Evolutionary conservation across 2,329 filamentous ascomycete species (phyloP).

Genomic region (Aureobasidium sp.): DNA sequence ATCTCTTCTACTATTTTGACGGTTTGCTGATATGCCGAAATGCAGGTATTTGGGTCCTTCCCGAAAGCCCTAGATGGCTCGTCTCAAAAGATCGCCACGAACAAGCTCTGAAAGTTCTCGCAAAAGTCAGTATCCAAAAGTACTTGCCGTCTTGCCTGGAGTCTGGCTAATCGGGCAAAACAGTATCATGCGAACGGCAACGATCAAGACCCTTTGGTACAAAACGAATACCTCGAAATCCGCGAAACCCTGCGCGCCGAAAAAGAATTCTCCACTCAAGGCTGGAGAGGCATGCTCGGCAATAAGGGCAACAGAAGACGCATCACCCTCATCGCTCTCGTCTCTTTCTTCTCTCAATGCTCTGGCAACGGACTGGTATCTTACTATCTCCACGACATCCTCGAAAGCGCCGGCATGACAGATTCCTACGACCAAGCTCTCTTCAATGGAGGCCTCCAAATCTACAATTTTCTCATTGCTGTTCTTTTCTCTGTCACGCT

Average conservation of each 20-base stretch:
- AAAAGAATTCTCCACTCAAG: constrained; percentile 29
- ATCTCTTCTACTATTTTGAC: constrained; percentile 30
- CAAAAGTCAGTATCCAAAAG: constrained; percentile 30
- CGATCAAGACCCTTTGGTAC: constrained; percentile 51
- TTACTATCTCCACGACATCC: constrained; percentile 28
- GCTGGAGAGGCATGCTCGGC: neutral
- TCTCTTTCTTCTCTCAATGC: constrained; percentile 51
- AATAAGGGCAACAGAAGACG: constrained; percentile 45
- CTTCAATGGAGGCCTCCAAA: constrained; percentile 48
- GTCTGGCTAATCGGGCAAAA: neutral
- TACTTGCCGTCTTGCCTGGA: neutral
- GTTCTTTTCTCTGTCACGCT: constrained; percentile 32
- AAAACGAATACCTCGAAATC: constrained; percentile 61
- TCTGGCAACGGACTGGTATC: constrained; percentile 45
- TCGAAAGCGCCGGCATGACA: constrained; percentile 27
- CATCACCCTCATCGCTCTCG: constrained; percentile 42
- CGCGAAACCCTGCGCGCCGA: constrained; percentile 56
- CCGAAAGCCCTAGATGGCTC: constrained; percentile 61
- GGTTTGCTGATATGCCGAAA: neutral
- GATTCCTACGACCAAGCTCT: constrained; percentile 28
- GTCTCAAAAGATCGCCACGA: constrained; percentile 57
- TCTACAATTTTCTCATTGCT: constrained; percentile 54
- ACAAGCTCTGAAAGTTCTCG: constrained; percentile 54
- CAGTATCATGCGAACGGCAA: constrained; percentile 54
- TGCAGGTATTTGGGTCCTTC: constrained; percentile 57